phyloP scores from a whole-genome alignment of 139 green algal genomes.

The Micractinium sp. region DNA sequence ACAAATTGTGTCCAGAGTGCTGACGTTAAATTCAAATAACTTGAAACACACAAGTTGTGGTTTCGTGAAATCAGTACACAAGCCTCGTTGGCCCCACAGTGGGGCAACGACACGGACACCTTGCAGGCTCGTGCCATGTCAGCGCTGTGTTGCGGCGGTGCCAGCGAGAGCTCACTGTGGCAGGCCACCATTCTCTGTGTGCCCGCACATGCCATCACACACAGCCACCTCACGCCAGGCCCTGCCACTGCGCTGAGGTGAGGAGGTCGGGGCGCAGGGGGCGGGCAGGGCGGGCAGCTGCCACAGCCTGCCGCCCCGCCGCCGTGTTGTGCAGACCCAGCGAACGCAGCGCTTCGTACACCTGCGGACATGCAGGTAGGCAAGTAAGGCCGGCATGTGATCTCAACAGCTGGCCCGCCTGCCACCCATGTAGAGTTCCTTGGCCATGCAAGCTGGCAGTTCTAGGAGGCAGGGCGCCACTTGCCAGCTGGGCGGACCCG shows the following conservation, averaged over 20 bases:
- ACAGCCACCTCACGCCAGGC: not conserved
- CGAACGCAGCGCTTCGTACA: slow-evolving; percentile 14
- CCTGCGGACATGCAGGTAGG: not conserved
- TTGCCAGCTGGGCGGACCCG: not conserved
- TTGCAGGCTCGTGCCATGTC: too few species aligned
- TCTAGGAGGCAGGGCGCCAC: not conserved
- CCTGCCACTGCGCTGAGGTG: slow-evolving; percentile 2
- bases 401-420: not conserved
- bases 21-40: too few species aligned
- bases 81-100: too few species aligned
- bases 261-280: not conserved
- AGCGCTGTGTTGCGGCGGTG: too few species aligned
- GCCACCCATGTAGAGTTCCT: not conserved
- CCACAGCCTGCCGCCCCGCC: not conserved
- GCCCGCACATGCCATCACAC: too few species aligned
- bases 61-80: too few species aligned
- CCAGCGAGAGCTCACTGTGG: too few species aligned
- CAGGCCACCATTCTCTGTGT: too few species aligned
- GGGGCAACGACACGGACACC: too few species aligned
- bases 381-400: not conserved
- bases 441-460: not conserved
- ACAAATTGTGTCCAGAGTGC: too few species aligned
- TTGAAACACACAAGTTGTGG: too few species aligned
- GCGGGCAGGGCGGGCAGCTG: not conserved
- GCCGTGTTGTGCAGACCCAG: not conserved